phyloP scores from a whole-genome alignment of 306 rosid genomes.

The Cucumis cinereus region DNA sequence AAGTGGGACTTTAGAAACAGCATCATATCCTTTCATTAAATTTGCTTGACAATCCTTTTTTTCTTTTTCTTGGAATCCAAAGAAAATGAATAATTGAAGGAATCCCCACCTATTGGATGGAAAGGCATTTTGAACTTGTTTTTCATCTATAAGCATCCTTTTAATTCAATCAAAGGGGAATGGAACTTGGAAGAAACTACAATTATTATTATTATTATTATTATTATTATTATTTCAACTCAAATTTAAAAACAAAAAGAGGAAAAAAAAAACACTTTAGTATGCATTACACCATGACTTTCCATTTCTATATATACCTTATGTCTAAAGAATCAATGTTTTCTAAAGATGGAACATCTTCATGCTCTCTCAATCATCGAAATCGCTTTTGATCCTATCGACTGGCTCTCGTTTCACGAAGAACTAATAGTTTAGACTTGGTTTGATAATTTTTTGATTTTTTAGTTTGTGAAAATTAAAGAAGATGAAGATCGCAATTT shows the following conservation, averaged over 20 bases:
- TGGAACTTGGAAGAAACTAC: not conserved
- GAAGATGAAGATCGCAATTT: too few species aligned
- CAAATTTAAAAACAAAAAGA: not conserved
- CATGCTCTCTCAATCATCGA: not conserved
- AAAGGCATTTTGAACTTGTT: conserved; percentile 1
- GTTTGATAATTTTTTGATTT: too few species aligned
- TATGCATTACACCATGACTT: not conserved
- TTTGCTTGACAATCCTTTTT: not conserved
- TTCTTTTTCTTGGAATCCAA: conserved; percentile 10
- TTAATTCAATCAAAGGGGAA: not conserved
- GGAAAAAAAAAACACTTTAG: not conserved
- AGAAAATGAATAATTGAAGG: conserved; percentile 9
- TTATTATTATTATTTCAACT: too few species aligned
- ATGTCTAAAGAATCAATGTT: conserved; percentile 4
- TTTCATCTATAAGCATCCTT: not conserved
- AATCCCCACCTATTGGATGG: conserved; percentile 29
- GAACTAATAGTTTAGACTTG: too few species aligned
- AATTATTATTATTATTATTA: too few species aligned
- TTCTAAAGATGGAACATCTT: not conserved
- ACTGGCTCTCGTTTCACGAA: not conserved
- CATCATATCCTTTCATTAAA: not conserved
- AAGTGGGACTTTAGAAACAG: conserved; percentile 3
- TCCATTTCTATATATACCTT: not conserved
- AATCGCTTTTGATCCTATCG: not conserved
- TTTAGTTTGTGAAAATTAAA: too few species aligned